Evolutionary conservation across 352 stramenopile species (phyloP).

Genomic region (Phytopythium mirpurense): DNA sequence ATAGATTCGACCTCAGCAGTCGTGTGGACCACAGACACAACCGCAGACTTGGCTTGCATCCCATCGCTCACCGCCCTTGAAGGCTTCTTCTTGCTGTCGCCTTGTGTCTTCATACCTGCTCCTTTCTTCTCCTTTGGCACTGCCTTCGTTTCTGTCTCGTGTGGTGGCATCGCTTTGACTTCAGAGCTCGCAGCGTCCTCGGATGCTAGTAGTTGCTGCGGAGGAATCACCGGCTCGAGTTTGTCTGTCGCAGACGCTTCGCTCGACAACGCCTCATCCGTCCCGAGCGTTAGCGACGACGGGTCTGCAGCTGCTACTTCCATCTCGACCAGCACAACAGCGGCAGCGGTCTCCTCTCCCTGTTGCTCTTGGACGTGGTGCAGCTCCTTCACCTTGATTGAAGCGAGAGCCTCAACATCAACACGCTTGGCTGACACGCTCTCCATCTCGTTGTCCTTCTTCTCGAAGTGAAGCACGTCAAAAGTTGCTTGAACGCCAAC

Average conservation of each 20-base stretch:
- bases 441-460: neutral
- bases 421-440: neutral
- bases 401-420: neutral
- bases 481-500: neutral
- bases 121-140: neutral
- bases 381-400: neutral
- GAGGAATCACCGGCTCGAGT: neutral
- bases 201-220: neutral
- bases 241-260: too few relatives aligned
- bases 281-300: neutral
- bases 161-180: neutral
- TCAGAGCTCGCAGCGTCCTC: neutral
- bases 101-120: neutral
- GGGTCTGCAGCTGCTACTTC: neutral
- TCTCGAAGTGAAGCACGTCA: neutral
- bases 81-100: neutral
- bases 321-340: neutral
- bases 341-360: neutral
- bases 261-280: neutral
- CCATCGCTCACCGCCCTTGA: neutral
- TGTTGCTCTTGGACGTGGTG: neutral
- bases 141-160: neutral
- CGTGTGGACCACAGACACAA: neutral
- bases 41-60: neutral
- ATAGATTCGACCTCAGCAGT: neutral